These are phyloP conservation scores for Coriolopsis trogii DNA, from an alignment of 1,284 basidiomycete species.

Conservation along the genomic window DNA sequence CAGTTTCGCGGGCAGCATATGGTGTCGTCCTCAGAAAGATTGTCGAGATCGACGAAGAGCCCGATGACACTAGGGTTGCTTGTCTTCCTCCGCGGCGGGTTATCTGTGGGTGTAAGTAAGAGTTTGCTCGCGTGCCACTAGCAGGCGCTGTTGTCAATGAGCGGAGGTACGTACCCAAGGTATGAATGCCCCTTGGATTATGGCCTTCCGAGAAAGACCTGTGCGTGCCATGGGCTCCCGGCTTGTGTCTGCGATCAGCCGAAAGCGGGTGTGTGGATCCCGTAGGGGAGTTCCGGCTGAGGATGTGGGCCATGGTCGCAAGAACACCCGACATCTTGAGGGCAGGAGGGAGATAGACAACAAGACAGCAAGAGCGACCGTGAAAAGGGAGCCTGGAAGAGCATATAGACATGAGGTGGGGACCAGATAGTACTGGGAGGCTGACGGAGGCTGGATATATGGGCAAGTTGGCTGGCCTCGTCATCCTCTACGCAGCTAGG, in stretches of 20 bases:
- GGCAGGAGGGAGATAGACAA: neutral
- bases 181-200: too few relatives aligned
- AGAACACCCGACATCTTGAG: conserved; percentile 2
- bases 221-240: too few relatives aligned
- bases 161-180: too few relatives aligned
- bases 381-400: neutral
- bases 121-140: too few relatives aligned
- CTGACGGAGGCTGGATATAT: neutral
- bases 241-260: too few relatives aligned
- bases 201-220: too few relatives aligned
- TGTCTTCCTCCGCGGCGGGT: neutral
- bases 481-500: neutral
- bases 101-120: too few relatives aligned
- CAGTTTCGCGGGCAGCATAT: conserved; percentile 9
- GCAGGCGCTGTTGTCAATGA: too few relatives aligned
- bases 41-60: neutral
- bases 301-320: neutral
- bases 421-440: neutral
- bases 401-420: neutral
- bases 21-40: neutral
- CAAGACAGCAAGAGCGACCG: neutral
- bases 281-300: neutral
- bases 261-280: neutral
- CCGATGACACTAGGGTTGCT: neutral
- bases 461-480: neutral